Conservation (phyloP, 2,329 filamentous ascomycete species). For the Fusarium goolgardi region DNA sequence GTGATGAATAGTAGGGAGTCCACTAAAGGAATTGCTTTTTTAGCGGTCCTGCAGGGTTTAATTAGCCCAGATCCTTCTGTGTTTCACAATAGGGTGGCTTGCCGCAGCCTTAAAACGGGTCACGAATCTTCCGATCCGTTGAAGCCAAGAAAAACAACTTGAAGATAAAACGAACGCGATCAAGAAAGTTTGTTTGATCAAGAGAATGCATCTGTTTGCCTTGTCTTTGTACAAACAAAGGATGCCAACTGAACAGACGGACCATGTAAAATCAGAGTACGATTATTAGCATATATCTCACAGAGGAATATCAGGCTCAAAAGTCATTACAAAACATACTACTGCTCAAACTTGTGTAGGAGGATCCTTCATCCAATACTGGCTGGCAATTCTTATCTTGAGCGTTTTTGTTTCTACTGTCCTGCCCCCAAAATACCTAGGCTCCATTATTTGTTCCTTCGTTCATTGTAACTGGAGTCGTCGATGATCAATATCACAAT, state of each 20-base stretch:
- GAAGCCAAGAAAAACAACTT: not conserved
- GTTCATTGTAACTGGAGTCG: not conserved
- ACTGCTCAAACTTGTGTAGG: not conserved
- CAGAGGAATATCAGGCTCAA: not conserved
- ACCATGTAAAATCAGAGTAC: fast-evolving
- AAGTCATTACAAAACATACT: not conserved
- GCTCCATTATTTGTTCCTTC: not conserved
- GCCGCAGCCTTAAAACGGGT: not conserved
- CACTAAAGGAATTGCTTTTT: not conserved
- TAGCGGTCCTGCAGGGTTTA: not conserved
- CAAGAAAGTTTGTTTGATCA: not conserved
- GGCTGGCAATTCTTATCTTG: not conserved
- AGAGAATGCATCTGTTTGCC: not conserved
- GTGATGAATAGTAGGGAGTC: not conserved
- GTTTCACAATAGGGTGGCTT: not conserved
- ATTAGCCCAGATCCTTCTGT: not conserved
- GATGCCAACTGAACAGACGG: not conserved
- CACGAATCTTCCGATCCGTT: not conserved
- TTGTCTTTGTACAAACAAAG: not conserved
- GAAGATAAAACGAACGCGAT: not conserved
- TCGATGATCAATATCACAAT: not conserved
- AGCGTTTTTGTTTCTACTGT: not conserved
- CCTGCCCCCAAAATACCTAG: not conserved
- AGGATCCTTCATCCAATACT: not conserved
- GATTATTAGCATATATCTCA: not conserved